These are phyloP conservation scores for Coniochaeta ligniaria DNA, from an alignment of 2,329 filamentous ascomycete genomes.

Conservation along the genomic window DNA sequence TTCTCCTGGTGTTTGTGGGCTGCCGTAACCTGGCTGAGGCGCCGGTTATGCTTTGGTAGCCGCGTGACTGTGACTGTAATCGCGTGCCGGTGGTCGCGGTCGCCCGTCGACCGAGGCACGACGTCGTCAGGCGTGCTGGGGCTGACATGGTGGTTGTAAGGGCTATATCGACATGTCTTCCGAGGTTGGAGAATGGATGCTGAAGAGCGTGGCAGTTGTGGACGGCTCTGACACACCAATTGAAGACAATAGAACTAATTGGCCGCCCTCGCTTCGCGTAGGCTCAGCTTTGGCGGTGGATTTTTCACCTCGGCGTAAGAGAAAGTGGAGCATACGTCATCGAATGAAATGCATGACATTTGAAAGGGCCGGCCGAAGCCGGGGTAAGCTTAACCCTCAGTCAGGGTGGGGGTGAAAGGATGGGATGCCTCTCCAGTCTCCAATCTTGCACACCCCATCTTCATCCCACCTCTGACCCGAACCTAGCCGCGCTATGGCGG, in stretches of 20 bases:
- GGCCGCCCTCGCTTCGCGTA: background rate
- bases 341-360: constrained; percentile 1
- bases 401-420: too few species aligned
- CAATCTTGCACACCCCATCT: too few species aligned
- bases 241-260: background rate
- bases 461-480: too few species aligned
- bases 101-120: constrained; percentile 15
- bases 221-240: too few species aligned
- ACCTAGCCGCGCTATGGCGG: background rate
- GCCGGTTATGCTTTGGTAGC: background rate
- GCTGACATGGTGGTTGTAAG: constrained; percentile 15
- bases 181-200: background rate
- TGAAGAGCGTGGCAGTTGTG: too few species aligned
- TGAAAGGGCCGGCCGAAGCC: background rate
- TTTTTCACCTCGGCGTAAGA: background rate
- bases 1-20: background rate
- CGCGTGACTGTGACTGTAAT: background rate
- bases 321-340: background rate
- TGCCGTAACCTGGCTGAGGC: background rate
- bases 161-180: constrained; percentile 1
- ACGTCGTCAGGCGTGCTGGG: constrained; percentile 16
- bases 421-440: too few species aligned
- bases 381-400: background rate
- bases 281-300: background rate
- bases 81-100: background rate